Conservation (phyloP, 306 rosid species). For the Styphnolobium japonicum region DNA sequence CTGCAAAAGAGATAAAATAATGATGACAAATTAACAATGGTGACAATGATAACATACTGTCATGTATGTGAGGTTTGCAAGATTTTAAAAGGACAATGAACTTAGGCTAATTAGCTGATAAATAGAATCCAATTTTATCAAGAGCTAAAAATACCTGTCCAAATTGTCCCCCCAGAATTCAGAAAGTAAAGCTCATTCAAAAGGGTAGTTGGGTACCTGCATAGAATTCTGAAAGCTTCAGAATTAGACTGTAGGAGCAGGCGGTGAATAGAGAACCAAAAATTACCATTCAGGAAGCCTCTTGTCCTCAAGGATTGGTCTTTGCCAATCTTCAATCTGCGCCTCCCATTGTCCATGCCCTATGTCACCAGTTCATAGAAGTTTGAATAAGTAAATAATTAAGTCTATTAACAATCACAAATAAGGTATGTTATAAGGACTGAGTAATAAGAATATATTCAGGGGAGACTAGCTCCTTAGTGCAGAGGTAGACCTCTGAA, state of each 20-base stretch:
- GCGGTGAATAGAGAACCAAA: conserved; percentile 23
- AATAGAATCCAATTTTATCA: not conserved
- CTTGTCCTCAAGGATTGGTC: conserved; percentile 86
- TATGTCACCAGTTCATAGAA: conserved; percentile 30
- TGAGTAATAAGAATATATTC: too few species aligned
- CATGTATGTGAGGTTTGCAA: not conserved
- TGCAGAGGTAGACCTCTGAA: too few species aligned
- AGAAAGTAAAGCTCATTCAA: conserved; percentile 89
- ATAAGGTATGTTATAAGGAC: too few species aligned
- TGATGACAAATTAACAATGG: conserved; percentile 11
- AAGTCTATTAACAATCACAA: conserved; percentile 11
- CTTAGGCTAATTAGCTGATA: not conserved
- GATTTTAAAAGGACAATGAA: not conserved
- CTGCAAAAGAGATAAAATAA: conserved; percentile 37
- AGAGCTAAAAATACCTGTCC: conserved; percentile 73
- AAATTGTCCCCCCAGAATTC: conserved; percentile 85
- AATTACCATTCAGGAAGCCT: conserved; percentile 93
- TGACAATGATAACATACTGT: not conserved
- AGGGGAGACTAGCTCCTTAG: too few species aligned
- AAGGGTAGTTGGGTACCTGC: conserved; percentile 92
- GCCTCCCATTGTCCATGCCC: conserved; percentile 83
- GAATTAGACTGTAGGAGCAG: conserved; percentile 1
- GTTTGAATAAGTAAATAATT: conserved; percentile 4
- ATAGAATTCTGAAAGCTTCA: conserved; percentile 29
- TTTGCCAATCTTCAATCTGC: conserved; percentile 93